These are phyloP conservation scores for Alternaria ventricosa DNA, from an alignment of 2,329 filamentous ascomycete genomes.

Conservation along the genomic window DNA sequence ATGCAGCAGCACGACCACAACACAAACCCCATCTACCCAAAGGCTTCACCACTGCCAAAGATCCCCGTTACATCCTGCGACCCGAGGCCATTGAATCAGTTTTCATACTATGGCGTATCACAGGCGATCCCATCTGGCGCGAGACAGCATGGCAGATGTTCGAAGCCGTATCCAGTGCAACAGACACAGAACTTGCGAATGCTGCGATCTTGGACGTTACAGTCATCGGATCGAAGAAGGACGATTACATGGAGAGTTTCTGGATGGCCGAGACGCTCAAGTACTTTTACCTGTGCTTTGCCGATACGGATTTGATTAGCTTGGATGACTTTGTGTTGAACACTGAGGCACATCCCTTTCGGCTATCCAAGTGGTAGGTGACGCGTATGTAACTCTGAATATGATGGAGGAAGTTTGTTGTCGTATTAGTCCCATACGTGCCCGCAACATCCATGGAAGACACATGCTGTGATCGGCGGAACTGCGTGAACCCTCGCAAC, in stretches of 20 bases:
- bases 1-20: slow-evolving; percentile 19
- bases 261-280: slow-evolving; percentile 60
- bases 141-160: slow-evolving; percentile 60
- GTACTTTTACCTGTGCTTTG: slow-evolving; percentile 59
- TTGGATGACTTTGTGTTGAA: slow-evolving; percentile 59
- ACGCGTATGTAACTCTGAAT: neutral
- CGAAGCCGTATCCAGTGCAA: slow-evolving; percentile 47
- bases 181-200: slow-evolving; percentile 51
- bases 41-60: slow-evolving; percentile 52
- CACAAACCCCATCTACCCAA: slow-evolving; percentile 49
- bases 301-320: slow-evolving; percentile 51
- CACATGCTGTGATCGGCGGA: neutral
- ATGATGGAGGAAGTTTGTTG: neutral
- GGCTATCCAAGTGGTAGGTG: slow-evolving; percentile 51
- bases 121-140: slow-evolving; percentile 56
- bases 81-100: slow-evolving; percentile 67
- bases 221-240: slow-evolving; percentile 19
- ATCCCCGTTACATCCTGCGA: slow-evolving; percentile 55
- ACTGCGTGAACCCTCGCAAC: neutral
- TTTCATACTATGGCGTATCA: slow-evolving; percentile 66
- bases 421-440: neutral
- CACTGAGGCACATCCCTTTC: slow-evolving; percentile 59
- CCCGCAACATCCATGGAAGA: neutral
- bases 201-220: slow-evolving; percentile 55
- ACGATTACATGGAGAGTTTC: slow-evolving; percentile 53